Evolutionary conservation across 2,329 filamentous ascomycete genomes (phyloP).

Genomic region (Cladosporium phlei): DNA sequence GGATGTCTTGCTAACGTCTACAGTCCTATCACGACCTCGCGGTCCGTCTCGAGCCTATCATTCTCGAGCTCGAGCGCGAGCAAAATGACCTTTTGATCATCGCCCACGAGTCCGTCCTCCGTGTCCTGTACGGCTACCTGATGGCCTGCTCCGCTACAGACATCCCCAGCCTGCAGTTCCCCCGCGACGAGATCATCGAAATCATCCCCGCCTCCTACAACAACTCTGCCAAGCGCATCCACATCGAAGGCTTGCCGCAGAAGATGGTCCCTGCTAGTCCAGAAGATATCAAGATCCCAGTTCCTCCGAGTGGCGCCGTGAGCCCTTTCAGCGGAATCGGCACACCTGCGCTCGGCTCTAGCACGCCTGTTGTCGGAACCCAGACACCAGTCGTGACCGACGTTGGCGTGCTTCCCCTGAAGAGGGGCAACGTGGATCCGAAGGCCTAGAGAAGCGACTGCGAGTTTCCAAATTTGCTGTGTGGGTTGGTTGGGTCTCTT

Average conservation of each 20-base stretch:
- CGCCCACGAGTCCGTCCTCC: conserved; percentile 94
- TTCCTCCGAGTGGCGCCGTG: conserved; percentile 55
- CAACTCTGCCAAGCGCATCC: conserved; percentile 87
- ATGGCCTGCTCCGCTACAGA: conserved; percentile 97
- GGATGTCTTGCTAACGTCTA: conserved; percentile 15
- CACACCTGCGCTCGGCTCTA: conserved; percentile 24
- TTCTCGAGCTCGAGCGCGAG: conserved; percentile 92
- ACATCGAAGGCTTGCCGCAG: conserved; percentile 65
- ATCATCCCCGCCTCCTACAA: conserved; percentile 97
- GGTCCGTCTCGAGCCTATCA: conserved; percentile 96
- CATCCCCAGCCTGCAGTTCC: conserved; percentile 89
- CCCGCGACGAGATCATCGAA: conserved; percentile 96
- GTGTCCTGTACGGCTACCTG: conserved; percentile 92
- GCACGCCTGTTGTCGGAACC: conserved; percentile 1
- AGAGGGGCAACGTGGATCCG: conserved; percentile 2
- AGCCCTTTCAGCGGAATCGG: conserved; percentile 41
- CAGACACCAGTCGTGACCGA: conserved; percentile 16
- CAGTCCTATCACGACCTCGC: conserved; percentile 97
- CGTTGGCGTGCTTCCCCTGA: conserved; percentile 1
- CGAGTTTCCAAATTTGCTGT: too few species aligned
- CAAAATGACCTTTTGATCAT: conserved; percentile 98
- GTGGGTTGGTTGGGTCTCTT: too few species aligned
- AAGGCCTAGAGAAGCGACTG: conserved; percentile 9
- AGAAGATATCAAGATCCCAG: conserved; percentile 74
- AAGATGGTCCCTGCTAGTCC: conserved; percentile 71